Percentiles rank a stretch among this genome's conserved stretches.
These are phyloP conservation scores for Magnolia sinica DNA, from an alignment of 164 flowering plant species.

Conservation along the genomic window DNA sequence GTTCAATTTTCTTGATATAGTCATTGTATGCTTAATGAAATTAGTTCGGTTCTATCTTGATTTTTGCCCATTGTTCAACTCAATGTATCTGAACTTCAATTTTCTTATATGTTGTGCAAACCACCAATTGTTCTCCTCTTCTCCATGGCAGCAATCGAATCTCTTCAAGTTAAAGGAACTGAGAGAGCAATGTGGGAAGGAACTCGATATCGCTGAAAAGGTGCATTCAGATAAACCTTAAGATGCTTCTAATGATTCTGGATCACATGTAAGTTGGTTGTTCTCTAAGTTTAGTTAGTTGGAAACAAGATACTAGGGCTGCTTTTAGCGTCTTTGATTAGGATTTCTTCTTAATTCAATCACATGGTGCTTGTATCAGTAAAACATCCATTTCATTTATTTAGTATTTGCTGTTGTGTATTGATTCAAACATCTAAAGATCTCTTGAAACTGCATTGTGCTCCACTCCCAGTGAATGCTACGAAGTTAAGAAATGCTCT, in stretches of 20 bases:
- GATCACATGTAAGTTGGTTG: slow-evolving; percentile 3
- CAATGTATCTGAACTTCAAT: not conserved
- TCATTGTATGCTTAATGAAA: not conserved
- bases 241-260: slow-evolving; percentile 14
- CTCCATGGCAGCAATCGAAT: slow-evolving; percentile 51
- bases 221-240: slow-evolving; percentile 29
- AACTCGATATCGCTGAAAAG: slow-evolving; percentile 44
- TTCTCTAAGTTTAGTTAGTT: slow-evolving; percentile 5
- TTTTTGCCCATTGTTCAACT: not conserved
- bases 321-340: not conserved
- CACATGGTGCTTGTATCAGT: not conserved
- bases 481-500: not conserved
- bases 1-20: not conserved
- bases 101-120: not conserved
- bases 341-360: not conserved
- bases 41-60: not conserved
- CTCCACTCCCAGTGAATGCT: not conserved
- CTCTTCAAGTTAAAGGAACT: slow-evolving; percentile 44
- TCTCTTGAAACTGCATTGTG: not conserved
- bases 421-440: not conserved
- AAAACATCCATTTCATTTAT: slow-evolving; percentile 4
- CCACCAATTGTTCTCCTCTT: not conserved
- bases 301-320: not conserved
- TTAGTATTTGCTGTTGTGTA: not conserved
- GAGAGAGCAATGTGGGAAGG: slow-evolving; percentile 69